Evolutionary conservation across 1,284 basidiomycete species (phyloP).

Genomic region (Afroboletus lepidellus): DNA sequence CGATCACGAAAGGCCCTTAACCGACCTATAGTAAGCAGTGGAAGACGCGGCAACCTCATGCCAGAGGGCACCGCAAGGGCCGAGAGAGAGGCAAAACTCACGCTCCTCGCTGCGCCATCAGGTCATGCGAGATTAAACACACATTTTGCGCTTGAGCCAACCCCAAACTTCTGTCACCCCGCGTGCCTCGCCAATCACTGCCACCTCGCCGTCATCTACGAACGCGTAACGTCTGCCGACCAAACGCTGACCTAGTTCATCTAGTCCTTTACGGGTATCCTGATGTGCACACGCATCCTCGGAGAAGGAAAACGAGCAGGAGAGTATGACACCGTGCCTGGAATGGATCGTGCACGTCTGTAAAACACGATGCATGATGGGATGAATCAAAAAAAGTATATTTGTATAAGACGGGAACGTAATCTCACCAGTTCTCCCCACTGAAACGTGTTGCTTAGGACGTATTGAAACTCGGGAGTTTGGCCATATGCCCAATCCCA

Average conservation of each 20-base stretch:
- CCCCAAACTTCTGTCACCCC: constrained; percentile 19
- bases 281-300: constrained; percentile 13
- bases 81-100: no score
- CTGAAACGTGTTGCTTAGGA: constrained; percentile 45
- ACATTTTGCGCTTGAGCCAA: constrained; percentile 26
- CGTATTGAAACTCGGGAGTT: constrained; percentile 88
- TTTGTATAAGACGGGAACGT: background rate
- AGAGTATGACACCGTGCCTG: constrained; percentile 61
- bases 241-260: constrained; percentile 31
- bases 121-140: constrained; percentile 16
- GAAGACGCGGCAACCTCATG: no score
- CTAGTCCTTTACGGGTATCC: constrained; percentile 19
- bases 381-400: background rate
- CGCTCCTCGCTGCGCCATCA: constrained; percentile 12
- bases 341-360: constrained; percentile 33
- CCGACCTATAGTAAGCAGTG: no score
- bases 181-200: background rate
- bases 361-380: background rate
- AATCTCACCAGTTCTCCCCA: constrained; percentile 62
- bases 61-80: no score
- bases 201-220: constrained; percentile 32
- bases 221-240: constrained; percentile 51
- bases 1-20: no score
- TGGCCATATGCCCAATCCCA: constrained; percentile 96
- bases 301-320: constrained; percentile 42